Percentiles rank a stretch among this genome's conserved stretches.
Evolutionary conservation across 1,284 basidiomycete species (phyloP).

Genomic region (Apiotrichum mycotoxinovorans): DNA sequence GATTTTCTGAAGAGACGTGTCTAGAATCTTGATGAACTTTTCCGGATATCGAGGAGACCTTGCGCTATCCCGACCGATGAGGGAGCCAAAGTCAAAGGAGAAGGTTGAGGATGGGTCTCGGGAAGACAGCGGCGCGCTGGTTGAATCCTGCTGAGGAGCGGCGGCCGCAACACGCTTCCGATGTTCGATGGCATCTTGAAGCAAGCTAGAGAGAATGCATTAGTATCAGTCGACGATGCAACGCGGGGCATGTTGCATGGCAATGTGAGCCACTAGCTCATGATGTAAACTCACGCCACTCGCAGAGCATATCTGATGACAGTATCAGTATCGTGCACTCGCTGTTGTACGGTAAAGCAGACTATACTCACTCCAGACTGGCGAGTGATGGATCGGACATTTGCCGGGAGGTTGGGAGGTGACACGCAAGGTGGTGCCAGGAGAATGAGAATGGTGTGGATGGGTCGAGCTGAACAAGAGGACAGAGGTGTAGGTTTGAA

Average conservation of each 20-base stretch:
- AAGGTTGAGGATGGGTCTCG: slow-evolving; percentile 27
- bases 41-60: slow-evolving; percentile 89
- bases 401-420: not conserved
- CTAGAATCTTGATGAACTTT: slow-evolving; percentile 81
- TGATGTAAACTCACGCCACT: slow-evolving; percentile 29
- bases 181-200: slow-evolving; percentile 27
- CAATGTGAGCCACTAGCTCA: not conserved
- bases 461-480: too few relatives aligned
- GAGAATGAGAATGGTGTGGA: too few relatives aligned
- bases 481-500: too few relatives aligned
- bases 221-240: not conserved
- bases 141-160: slow-evolving; percentile 1
- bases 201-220: slow-evolving; percentile 21
- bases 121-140: not conserved
- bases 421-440: too few relatives aligned
- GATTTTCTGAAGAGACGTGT: slow-evolving; percentile 79
- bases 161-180: slow-evolving; percentile 13
- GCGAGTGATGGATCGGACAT: not conserved
- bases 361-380: slow-evolving; percentile 1
- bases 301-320: slow-evolving; percentile 33
- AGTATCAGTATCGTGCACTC: not conserved
- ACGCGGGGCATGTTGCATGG: not conserved
- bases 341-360: too few relatives aligned
- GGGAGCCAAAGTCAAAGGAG: slow-evolving; percentile 35
- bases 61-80: slow-evolving; percentile 32